Percentiles rank a stretch among this genome's conserved stretches.
phyloP scores from a whole-genome alignment of 139 green algal species.

The Chlamydomonas sphaeroides region DNA sequence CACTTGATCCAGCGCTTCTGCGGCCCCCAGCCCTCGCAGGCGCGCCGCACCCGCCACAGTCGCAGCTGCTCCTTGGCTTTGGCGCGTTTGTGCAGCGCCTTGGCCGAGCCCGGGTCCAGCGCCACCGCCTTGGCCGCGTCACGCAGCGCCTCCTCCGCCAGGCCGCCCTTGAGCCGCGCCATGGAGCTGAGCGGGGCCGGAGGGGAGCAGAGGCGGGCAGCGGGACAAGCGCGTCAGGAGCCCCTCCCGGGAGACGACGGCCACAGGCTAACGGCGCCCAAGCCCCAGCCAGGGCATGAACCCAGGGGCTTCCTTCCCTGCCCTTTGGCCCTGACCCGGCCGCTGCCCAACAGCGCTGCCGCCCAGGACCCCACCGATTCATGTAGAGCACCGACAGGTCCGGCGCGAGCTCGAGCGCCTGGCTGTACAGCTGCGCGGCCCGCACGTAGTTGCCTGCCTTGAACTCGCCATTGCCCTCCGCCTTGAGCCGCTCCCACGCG shows the following conservation, averaged over 20 bases:
- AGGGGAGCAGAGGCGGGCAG: not conserved
- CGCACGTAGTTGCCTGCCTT: slow-evolving; percentile 1
- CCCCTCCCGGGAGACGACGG: too few relatives aligned
- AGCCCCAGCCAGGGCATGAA: too few relatives aligned
- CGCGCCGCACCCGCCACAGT: slow-evolving; percentile 11
- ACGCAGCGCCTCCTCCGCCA: slow-evolving; percentile 14
- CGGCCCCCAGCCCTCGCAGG: too few relatives aligned
- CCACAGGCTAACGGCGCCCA: too few relatives aligned
- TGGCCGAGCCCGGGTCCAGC: slow-evolving; percentile 44
- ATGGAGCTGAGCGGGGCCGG: slow-evolving; percentile 10
- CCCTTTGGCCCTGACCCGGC: too few relatives aligned
- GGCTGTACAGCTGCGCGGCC: slow-evolving; percentile 34
- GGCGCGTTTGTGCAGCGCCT: slow-evolving; percentile 48
- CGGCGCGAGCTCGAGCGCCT: slow-evolving; percentile 41
- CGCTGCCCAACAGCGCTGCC: too few relatives aligned
- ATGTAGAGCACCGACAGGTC: slow-evolving; percentile 36
- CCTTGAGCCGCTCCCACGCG: slow-evolving; percentile 17
- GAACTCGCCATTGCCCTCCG: slow-evolving; percentile 41
- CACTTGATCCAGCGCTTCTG: too few relatives aligned
- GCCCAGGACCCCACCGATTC: slow-evolving; percentile 40
- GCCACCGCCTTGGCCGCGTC: slow-evolving; percentile 41
- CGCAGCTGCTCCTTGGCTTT: slow-evolving; percentile 40
- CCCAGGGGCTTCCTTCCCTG: too few relatives aligned
- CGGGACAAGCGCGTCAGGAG: too few relatives aligned
- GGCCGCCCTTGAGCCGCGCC: slow-evolving; percentile 2